A percentile compares a stretch with the other conserved stretches of the same genome.
Conservation (phyloP, 495 filamentous ascomycete genomes). For the Chaetomium tenue region DNA sequence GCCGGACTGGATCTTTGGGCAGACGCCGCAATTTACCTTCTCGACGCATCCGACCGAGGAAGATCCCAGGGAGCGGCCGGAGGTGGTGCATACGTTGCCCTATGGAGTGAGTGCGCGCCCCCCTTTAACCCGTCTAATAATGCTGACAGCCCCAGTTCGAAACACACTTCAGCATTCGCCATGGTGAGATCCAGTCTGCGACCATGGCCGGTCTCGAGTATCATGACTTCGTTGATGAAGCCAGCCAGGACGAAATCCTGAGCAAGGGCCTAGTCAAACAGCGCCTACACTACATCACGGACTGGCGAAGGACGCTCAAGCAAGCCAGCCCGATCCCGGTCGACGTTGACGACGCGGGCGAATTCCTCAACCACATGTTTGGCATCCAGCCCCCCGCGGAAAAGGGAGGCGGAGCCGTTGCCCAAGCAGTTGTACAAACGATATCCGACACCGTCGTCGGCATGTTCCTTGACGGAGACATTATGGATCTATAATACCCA, state of each 20-base stretch:
- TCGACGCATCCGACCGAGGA: constrained; percentile 52
- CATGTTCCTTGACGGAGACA: not conserved
- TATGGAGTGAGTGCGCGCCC: constrained; percentile 24
- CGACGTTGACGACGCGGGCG: constrained; percentile 26
- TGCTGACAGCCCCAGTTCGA: constrained; percentile 24
- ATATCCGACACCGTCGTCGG: constrained; percentile 12
- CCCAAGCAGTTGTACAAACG: not conserved
- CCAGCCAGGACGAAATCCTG: constrained; percentile 20
- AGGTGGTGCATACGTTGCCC: constrained; percentile 39
- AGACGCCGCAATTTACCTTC: constrained; percentile 84
- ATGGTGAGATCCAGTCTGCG: constrained; percentile 42
- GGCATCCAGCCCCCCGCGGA: constrained; percentile 22
- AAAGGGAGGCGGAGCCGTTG: not conserved
- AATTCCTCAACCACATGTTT: constrained; percentile 42
- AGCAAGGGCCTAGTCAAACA: constrained; percentile 28
- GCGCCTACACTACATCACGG: constrained; percentile 41
- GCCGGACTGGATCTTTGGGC: constrained; percentile 70
- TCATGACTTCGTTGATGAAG: constrained; percentile 16
- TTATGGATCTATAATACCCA: constrained; percentile 18
- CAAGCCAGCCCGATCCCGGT: constrained; percentile 14
- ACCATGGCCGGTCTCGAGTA: constrained; percentile 24
- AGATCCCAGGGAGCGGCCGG: constrained; percentile 54
- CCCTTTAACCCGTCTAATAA: not conserved
- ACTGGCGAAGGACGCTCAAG: constrained; percentile 36
- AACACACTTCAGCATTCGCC: constrained; percentile 38